Conservation (phyloP, 371 early-diverging fungal species). For the Mucor sp. region DNA sequence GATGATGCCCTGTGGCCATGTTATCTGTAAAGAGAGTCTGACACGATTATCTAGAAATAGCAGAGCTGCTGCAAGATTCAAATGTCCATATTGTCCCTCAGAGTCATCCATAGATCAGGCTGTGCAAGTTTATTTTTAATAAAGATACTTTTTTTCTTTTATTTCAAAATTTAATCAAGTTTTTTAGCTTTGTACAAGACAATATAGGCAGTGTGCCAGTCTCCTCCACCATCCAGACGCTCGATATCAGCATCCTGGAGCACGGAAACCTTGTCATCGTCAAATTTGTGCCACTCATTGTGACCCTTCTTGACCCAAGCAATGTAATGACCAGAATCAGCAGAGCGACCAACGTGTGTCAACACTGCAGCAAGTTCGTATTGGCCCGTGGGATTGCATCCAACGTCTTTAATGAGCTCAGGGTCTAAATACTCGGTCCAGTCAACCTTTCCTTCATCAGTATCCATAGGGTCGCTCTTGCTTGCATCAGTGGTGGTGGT, state of each 20-base stretch:
- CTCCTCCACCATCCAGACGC: slow-evolving; percentile 92
- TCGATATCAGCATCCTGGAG: slow-evolving; percentile 85
- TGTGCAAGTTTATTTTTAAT: slow-evolving; percentile 77
- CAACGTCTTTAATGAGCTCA: slow-evolving; percentile 76
- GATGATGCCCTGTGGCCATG: slow-evolving; percentile 98
- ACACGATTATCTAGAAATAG: slow-evolving; percentile 74
- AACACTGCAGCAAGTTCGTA: slow-evolving; percentile 85
- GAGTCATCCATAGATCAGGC: slow-evolving; percentile 82
- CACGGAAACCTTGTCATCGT: slow-evolving; percentile 93
- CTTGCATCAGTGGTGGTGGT: slow-evolving; percentile 11
- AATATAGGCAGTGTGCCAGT: slow-evolving; percentile 87
- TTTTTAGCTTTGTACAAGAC: slow-evolving; percentile 75
- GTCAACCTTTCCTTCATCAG: slow-evolving; percentile 35
- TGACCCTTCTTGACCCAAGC: slow-evolving; percentile 83
- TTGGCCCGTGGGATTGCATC: slow-evolving; percentile 78
- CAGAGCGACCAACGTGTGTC: slow-evolving; percentile 86
- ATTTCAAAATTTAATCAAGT: slow-evolving; percentile 25
- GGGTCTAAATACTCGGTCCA: slow-evolving; percentile 65
- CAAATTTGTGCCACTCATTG: slow-evolving; percentile 91
- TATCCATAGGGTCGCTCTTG: slow-evolving; percentile 22
- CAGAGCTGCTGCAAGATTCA: slow-evolving; percentile 68
- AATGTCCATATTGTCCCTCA: slow-evolving; percentile 97
- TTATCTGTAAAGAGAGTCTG: slow-evolving; percentile 90
- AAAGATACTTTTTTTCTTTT: slow-evolving; percentile 2
- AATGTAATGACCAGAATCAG: slow-evolving; percentile 91